Evolutionary conservation across 768 basidiomycete species (phyloP).

Genomic region (Boletus barrowsii): DNA sequence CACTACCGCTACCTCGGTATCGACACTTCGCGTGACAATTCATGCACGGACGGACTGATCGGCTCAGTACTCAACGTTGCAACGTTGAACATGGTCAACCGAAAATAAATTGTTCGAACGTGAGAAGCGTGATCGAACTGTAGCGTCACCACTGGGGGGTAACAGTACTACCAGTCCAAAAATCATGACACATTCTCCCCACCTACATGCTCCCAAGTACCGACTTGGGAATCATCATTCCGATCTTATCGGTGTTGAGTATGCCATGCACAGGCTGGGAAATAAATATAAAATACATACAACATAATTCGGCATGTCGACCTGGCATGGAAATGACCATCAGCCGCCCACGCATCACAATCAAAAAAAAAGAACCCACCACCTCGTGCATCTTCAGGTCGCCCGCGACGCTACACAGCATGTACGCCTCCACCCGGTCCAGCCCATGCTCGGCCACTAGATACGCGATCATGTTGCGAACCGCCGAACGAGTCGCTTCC

Average conservation of each 20-base stretch:
- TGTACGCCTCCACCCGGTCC: slow-evolving; percentile 50
- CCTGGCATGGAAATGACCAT: slow-evolving; percentile 30
- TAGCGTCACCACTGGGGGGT: too few species aligned
- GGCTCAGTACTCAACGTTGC: too few species aligned
- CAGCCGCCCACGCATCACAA: neutral
- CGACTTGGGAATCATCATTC: slow-evolving; percentile 54
- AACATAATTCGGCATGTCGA: slow-evolving; percentile 66
- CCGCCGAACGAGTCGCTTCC: slow-evolving; percentile 53
- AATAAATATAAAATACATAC: slow-evolving; percentile 32
- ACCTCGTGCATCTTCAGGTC: slow-evolving; percentile 64
- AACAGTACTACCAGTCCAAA: too few species aligned
- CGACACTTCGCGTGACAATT: too few species aligned
- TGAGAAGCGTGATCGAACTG: too few species aligned
- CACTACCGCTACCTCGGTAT: too few species aligned
- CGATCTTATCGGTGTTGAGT: slow-evolving; percentile 37
- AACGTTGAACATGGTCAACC: too few species aligned
- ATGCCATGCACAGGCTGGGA: neutral
- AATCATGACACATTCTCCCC: too few species aligned
- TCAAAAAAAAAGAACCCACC: slow-evolving; percentile 23
- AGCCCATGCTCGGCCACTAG: slow-evolving; percentile 44
- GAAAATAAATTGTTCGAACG: too few species aligned
- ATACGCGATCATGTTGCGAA: slow-evolving; percentile 56
- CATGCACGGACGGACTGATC: too few species aligned
- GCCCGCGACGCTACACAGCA: slow-evolving; percentile 58
- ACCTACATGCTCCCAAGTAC: slow-evolving; percentile 28